Percentiles rank a stretch among this genome's conserved stretches.
These are phyloP conservation scores for Trichoderma pleuroti DNA, from an alignment of 2,329 filamentous ascomycete genomes.

Conservation along the genomic window DNA sequence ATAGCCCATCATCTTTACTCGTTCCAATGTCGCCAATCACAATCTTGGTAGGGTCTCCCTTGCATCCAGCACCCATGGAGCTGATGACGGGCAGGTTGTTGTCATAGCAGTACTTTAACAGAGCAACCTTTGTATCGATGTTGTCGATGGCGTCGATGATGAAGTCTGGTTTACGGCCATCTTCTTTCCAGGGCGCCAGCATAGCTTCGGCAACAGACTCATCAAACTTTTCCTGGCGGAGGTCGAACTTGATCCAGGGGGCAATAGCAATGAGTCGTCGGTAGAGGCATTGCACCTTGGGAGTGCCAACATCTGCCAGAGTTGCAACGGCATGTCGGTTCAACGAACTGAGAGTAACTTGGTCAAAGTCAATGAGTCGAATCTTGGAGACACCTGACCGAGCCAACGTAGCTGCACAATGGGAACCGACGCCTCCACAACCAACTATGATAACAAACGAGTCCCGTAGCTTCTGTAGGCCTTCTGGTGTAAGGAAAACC, in stretches of 20 bases:
- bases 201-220: constrained; percentile 62
- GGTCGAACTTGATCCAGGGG: constrained; percentile 89
- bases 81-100: constrained; percentile 79
- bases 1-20: constrained; percentile 85
- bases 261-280: constrained; percentile 78
- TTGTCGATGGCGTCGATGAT: constrained; percentile 99
- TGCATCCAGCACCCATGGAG: constrained; percentile 94
- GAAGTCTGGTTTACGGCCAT: constrained; percentile 68
- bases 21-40: constrained; percentile 87
- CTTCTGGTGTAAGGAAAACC: constrained; percentile 81
- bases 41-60: constrained; percentile 78
- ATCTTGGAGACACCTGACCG: constrained; percentile 86
- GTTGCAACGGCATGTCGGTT: constrained; percentile 97
- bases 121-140: constrained; percentile 90
- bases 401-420: constrained; percentile 80
- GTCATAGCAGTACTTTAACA: constrained; percentile 83
- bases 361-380: constrained; percentile 92
- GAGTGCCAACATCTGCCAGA: constrained; percentile 84
- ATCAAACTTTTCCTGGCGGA: constrained; percentile 79
- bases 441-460: constrained; percentile 89
- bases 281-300: constrained; percentile 84
- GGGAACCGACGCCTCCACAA: constrained; percentile 91
- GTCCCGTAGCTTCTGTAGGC: constrained; percentile 72
- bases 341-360: constrained; percentile 89
- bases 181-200: constrained; percentile 61